Evolutionary conservation across 202 grass and related monocot genomes (phyloP), one percentile per base, ranked within the genome.

Genomic region (Miscanthus sacchariflorus): DNA sequence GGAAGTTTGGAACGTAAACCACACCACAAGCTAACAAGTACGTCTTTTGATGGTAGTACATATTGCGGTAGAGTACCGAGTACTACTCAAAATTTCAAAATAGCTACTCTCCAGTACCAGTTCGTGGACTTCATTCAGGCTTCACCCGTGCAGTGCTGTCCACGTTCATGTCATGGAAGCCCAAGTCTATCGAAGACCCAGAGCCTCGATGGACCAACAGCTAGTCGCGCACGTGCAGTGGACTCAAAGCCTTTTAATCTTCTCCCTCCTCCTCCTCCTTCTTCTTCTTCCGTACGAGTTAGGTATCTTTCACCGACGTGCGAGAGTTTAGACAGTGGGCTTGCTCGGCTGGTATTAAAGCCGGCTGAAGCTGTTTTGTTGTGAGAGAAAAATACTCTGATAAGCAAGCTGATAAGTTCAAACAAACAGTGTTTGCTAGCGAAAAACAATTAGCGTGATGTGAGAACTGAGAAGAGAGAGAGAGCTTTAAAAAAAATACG

Each of bases 1-100:
- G 85, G 67, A 24, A 30, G 28, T 30, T 59, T 74, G 85, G 67
- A 23, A 87, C 76, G 68, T 70, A 88, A 88, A 68, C 72, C 72
- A 88, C 63, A n/a, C 63, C 79, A 35, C 71, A 76, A 69, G 71
- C 33, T 56, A 88, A 56, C 50, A 35, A 23, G 73, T 27, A 27
- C 48, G 15, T 15, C 76, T 76, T 76, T 82, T 38, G 13, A 70
- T 0, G 28, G 48, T 71, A 48, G 3, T 56, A 19, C 5, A 45
- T 11, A 71, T 9, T 30, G 28, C 28, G 18, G 30, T 43, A 17
- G 12, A 76, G 43, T 36, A 5, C 6, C 25, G 27, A 54, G 13
- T 21, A 33, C 35, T n/a, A 0, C 25, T 14, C 7, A 36, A 36
- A 56, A 66, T 2, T 61, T 61, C 1, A 66, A 66, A 66, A 5